Evolutionary conservation across 306 rosid genomes (phyloP).

Genomic region (Rosa chinensis): DNA sequence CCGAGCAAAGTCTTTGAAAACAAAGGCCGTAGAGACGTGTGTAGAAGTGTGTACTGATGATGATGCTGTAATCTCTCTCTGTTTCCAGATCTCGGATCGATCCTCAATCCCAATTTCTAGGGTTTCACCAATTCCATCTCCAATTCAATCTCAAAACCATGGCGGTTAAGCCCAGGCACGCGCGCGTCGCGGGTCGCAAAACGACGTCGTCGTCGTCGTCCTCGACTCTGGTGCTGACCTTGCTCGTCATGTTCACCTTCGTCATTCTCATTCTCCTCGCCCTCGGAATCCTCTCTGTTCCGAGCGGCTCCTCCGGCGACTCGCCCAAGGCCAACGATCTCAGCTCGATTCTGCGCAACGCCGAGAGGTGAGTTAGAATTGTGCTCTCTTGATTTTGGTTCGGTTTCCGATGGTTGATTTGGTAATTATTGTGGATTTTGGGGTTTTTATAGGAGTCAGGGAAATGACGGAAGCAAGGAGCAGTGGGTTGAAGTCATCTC

Average conservation of each 20-base stretch:
- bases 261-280: constrained; percentile 81
- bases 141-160: constrained; percentile 27
- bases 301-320: constrained; percentile 49
- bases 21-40: constrained; percentile 14
- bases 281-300: constrained; percentile 87
- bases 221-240: constrained; percentile 55
- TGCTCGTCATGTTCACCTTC: constrained; percentile 72
- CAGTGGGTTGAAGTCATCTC: constrained; percentile 90
- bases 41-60: not conserved
- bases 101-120: constrained; percentile 10
- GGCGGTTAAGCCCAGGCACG: constrained; percentile 58
- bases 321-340: constrained; percentile 78
- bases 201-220: constrained; percentile 42
- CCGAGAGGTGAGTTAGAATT: constrained; percentile 32
- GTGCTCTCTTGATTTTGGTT: not conserved
- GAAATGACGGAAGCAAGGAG: constrained; percentile 54
- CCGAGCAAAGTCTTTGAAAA: not conserved
- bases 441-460: constrained; percentile 26
- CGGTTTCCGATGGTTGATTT: not conserved
- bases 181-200: constrained; percentile 64
- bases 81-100: not conserved
- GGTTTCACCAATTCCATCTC: constrained; percentile 4
- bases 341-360: constrained; percentile 59
- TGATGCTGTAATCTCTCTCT: not conserved
- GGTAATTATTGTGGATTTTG: constrained; percentile 5